Evolutionary conservation across 176 grass and related monocot genomes (phyloP), one percentile per base, ranked within the genome.

Genomic region (Luzula sylvatica): DNA sequence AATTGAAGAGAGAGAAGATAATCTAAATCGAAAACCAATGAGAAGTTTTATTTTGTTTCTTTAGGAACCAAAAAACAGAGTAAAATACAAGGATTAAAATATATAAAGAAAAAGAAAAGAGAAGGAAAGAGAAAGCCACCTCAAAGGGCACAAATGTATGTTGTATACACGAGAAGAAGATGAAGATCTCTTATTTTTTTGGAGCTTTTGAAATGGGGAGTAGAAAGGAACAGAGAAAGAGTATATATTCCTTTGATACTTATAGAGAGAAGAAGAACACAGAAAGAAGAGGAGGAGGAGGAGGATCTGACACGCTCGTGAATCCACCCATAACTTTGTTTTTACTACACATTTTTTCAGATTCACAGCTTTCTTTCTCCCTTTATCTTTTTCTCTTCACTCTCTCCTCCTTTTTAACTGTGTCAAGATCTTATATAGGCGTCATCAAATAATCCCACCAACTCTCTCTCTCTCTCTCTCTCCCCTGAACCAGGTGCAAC

Each of bases 281-380:
- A n/a, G n/a, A n/a, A n/a, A n/a, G n/a, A n/a, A n/a, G n/a, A n/a
- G n/a, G n/a, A 35, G 30, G 9, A 35, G 9, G 9, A 35, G 5
- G 15, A 11, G 38, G 17, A 1, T 8, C 58, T 63, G 41, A 63
- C 58, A 73, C 46, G 32, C 58, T 73, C 70, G 58, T 73, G 58
- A 65, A 73, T 49, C 2, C 57, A 54, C 69, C 27, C 69, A 63
- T 72, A 54, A 62, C 28, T 54, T 63, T 50, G 53, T 71, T 58
- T 70, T 50, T 57, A 32, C 59, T 54, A 20, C 38, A 8, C 26
- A 57, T 53, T 58, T 28, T n/a, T 61, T 32, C 19, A 51, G 43
- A 50, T 58, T 53, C 46, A 51, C 56, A 51, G 30, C 49, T 50
- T 60, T 59, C 7, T 20, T 38, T 44, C 4, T 12, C 45, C 5